Evolutionary conservation across 169 alveolate species (phyloP), one percentile per base, ranked within the genome.

Genomic region (Plasmodium knowlesi): DNA sequence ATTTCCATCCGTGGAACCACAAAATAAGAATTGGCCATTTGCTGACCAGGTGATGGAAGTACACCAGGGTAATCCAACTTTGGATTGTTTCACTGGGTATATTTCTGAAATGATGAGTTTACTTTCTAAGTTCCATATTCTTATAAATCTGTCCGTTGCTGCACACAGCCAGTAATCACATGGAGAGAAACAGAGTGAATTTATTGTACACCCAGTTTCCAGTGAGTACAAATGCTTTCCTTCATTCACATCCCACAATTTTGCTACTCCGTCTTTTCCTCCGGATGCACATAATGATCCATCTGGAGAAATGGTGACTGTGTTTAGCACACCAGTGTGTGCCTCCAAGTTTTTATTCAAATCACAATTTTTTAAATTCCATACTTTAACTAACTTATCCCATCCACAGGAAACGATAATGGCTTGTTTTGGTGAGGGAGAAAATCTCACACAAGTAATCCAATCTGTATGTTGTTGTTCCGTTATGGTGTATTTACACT

Each of bases 261-360:
- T 98, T 32, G 99, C 99, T 50, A 97, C 98, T 72, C 99, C 99
- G 92, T 98, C 99, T 96, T 98, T 98, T n/a, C 99, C 99, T 5
- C 99, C 99, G 22, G 99, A 98, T 10, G 99, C 99, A 95, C 99
- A 98, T 89, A 98, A 98, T 9, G 99, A 98, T 6, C 99, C 99
- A 92, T 99, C 99, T 4, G 99, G 99, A 25, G 99, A 98, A 84
- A 98, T 98, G 34, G 99, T 97, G 72, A 98, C 98, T 74, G 99
- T 96, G 97, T 98, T 97, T 83, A 99, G 98, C 74, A 97, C 99
- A 41, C 99, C 98, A 10, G 98, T 97, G 97, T 99, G 99, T 82
- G 99, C 99, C 39, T 96, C 98, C 92, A 99, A 96, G 96, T 98
- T 98, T 97, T 97, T 97, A 95, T 97, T 98, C 90, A 98, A 98